Evolutionary conservation across 345 rosid genomes (phyloP).

Genomic region (Erodium maritimum): DNA sequence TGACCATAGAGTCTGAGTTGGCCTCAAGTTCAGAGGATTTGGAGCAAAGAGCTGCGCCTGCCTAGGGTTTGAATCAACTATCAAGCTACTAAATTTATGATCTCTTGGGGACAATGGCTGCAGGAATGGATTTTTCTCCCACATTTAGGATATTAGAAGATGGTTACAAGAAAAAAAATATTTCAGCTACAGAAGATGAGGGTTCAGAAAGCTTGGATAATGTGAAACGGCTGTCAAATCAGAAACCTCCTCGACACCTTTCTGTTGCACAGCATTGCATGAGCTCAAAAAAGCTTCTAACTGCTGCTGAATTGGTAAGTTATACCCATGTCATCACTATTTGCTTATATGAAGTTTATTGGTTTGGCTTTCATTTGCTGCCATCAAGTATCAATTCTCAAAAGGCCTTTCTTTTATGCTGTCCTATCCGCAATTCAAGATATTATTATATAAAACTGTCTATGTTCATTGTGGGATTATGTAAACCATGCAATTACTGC

Average conservation of each 20-base stretch:
- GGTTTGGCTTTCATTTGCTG: neutral
- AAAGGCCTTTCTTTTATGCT: too few species aligned
- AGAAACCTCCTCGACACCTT: constrained; percentile 70
- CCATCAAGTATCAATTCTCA: too few species aligned
- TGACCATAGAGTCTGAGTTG: constrained; percentile 1
- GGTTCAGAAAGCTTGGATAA: constrained; percentile 33
- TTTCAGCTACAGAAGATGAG: constrained; percentile 27
- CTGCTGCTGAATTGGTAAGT: constrained; percentile 43
- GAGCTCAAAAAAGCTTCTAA: constrained; percentile 31
- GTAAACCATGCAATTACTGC: too few species aligned
- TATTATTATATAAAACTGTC: too few species aligned
- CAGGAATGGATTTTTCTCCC: constrained; percentile 54
- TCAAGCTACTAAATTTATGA: constrained; percentile 22
- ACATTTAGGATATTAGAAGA: constrained; percentile 38
- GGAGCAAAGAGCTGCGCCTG: neutral
- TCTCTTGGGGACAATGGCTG: constrained; percentile 33
- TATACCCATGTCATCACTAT: neutral
- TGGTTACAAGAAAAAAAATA: constrained; percentile 25
- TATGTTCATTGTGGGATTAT: too few species aligned
- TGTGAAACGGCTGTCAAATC: constrained; percentile 31
- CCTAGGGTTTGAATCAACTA: neutral
- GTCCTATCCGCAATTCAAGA: too few species aligned
- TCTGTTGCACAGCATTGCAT: constrained; percentile 33
- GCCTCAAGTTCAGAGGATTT: constrained; percentile 3
- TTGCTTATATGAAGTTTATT: neutral